Conservation (phyloP, 805 yeast genomes). For the Candida sithepensis region DNA sequence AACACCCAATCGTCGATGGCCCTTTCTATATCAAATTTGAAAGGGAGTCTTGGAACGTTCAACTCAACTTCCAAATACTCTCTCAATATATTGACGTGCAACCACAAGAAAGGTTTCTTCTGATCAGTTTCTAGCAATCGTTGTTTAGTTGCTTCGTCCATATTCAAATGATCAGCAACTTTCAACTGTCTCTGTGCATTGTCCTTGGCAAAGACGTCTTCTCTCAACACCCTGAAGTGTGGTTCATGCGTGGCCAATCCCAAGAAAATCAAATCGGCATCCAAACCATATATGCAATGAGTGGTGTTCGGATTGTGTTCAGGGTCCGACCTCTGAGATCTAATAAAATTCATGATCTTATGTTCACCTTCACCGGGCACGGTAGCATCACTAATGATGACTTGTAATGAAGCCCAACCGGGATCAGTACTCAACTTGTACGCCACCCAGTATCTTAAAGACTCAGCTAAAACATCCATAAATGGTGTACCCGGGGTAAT, state of each 20-base stretch:
- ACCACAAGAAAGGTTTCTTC: conserved; percentile 88
- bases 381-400: conserved; percentile 89
- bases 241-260: conserved; percentile 98
- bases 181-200: conserved; percentile 40
- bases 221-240: conserved; percentile 88
- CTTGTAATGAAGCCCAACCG: conserved; percentile 88
- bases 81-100: conserved; percentile 80
- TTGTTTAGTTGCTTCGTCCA: conserved; percentile 57
- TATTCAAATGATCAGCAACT: conserved; percentile 46
- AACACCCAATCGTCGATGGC: conserved; percentile 99
- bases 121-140: conserved; percentile 40
- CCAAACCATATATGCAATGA: conserved; percentile 96
- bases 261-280: conserved; percentile 94
- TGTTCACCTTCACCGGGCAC: conserved; percentile 99
- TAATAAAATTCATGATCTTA: conserved; percentile 92
- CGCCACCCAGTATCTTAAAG: conserved; percentile 88
- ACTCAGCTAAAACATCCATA: conserved; percentile 83
- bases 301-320: conserved; percentile 87
- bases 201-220: conserved; percentile 90
- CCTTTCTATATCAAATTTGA: conserved; percentile 83
- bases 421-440: conserved; percentile 86
- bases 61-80: conserved; percentile 87
- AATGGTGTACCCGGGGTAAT: conserved; percentile 99
- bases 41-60: conserved; percentile 61
- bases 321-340: conserved; percentile 84